phyloP scores from a whole-genome alignment of 306 rosid species.

The Vigna unguiculata region DNA sequence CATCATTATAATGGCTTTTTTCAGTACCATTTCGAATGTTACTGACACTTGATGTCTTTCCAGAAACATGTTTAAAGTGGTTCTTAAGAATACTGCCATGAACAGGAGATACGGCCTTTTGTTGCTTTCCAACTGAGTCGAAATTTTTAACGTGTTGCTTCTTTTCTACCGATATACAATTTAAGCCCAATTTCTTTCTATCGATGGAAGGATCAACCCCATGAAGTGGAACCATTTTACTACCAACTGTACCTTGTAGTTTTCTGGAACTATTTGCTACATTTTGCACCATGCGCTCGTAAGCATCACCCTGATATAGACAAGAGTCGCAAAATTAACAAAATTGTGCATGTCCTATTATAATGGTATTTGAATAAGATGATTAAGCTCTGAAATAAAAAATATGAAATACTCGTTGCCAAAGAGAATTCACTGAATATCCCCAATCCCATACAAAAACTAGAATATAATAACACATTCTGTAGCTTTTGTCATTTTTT shows the following conservation, averaged over 20 bases:
- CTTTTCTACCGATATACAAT: slow-evolving; percentile 53
- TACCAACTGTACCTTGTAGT: slow-evolving; percentile 46
- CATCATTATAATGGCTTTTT: slow-evolving; percentile 48
- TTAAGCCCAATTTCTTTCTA: slow-evolving; percentile 58
- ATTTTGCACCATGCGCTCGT: slow-evolving; percentile 53
- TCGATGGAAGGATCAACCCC: slow-evolving; percentile 46
- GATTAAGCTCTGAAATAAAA: slow-evolving; percentile 18
- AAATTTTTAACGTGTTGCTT: slow-evolving; percentile 49
- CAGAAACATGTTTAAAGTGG: slow-evolving; percentile 50
- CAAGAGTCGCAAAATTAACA: slow-evolving; percentile 46
- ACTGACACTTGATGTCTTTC: slow-evolving; percentile 53
- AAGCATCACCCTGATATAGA: slow-evolving; percentile 61
- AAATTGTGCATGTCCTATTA: slow-evolving; percentile 28
- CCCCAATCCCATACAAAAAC: slow-evolving; percentile 6
- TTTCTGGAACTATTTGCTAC: slow-evolving; percentile 54
- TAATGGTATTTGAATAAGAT: slow-evolving; percentile 25
- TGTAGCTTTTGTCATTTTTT: slow-evolving; percentile 9
- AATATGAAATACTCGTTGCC: background rate
- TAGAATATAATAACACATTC: slow-evolving; percentile 30
- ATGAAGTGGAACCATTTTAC: slow-evolving; percentile 50
- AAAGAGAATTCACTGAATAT: slow-evolving; percentile 22
- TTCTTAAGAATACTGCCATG: slow-evolving; percentile 71
- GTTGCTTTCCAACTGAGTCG: slow-evolving; percentile 49
- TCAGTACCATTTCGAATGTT: slow-evolving; percentile 47
- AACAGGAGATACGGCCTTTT: slow-evolving; percentile 51